Conservation (phyloP, 306 rosid species). For the Cicer cuneatum region DNA sequence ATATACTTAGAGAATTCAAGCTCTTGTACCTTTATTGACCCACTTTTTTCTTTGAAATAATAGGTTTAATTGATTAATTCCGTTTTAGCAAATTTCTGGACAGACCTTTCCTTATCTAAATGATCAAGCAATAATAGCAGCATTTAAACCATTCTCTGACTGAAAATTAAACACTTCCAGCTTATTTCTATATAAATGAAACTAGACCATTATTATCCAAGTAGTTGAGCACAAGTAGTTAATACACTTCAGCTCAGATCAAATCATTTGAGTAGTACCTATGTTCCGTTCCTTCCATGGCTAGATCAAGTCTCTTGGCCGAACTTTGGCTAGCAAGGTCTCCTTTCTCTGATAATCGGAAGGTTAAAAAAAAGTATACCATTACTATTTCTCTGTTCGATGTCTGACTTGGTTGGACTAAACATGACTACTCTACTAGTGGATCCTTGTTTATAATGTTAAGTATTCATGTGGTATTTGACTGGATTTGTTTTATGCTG, state of each 20-base stretch:
- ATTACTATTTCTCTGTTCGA: background rate
- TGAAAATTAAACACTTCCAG: slow-evolving; percentile 11
- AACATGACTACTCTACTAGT: background rate
- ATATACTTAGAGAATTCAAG: background rate
- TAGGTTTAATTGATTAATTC: background rate
- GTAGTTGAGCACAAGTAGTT: background rate
- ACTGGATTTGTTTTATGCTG: background rate
- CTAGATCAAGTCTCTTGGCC: background rate
- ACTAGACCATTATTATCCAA: background rate
- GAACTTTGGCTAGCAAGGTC: background rate
- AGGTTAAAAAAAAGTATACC: background rate
- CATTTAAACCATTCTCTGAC: slow-evolving; percentile 11
- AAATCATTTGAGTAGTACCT: background rate
- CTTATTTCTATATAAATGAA: slow-evolving; percentile 22
- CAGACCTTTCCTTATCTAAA: slow-evolving; percentile 13
- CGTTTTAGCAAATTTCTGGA: slow-evolving; percentile 16
- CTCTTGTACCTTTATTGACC: slow-evolving; percentile 13
- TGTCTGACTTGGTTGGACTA: slow-evolving; percentile 19
- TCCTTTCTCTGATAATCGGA: background rate
- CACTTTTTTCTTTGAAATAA: background rate
- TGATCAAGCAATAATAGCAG: background rate
- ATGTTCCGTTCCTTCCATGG: background rate
- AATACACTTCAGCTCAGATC: background rate
- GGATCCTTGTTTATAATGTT: slow-evolving; percentile 10
- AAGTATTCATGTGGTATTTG: slow-evolving; percentile 23